Evolutionary conservation across 441 rosid genomes (phyloP).

Genomic region (Rhodomyrtus psidioides): DNA sequence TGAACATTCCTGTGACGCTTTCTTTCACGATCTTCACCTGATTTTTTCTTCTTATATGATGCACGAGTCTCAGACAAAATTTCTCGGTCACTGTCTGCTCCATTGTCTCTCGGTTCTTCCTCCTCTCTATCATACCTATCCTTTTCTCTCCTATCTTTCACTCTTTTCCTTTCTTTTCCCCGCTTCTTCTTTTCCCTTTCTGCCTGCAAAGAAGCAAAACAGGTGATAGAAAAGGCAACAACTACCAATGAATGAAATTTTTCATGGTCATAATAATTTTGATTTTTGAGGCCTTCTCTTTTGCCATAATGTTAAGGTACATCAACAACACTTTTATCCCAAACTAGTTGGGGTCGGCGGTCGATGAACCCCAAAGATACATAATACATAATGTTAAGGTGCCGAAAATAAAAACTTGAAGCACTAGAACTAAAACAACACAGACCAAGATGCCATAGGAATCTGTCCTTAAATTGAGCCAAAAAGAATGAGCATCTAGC

Average conservation of each 20-base stretch:
- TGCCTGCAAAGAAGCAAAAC: constrained; percentile 24
- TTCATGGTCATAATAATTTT: background rate
- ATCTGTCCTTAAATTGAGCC: background rate
- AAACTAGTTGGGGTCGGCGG: too few relatives aligned
- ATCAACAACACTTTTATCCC: too few relatives aligned
- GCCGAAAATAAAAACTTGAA: background rate
- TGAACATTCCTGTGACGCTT: constrained; percentile 40
- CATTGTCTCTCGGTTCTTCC: constrained; percentile 30
- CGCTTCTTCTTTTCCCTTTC: constrained; percentile 43
- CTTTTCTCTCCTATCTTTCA: constrained; percentile 44
- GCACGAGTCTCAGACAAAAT: constrained; percentile 24
- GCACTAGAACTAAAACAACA: background rate
- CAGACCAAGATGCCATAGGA: background rate
- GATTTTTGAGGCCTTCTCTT: background rate
- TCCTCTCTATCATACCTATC: constrained; percentile 41
- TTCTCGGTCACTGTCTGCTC: constrained; percentile 22
- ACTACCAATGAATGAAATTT: background rate
- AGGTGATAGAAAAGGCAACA: background rate
- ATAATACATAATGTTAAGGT: background rate
- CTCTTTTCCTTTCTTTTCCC: constrained; percentile 40
- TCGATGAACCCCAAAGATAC: too few relatives aligned
- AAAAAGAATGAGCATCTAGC: background rate
- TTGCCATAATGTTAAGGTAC: background rate
- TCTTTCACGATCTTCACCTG: constrained; percentile 35
- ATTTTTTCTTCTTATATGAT: constrained; percentile 28